A percentile compares a stretch with the other conserved stretches of the same genome.
These are phyloP conservation scores for Crithidia acanthocephali DNA, from an alignment of 208 protist genomes.

Conservation along the genomic window DNA sequence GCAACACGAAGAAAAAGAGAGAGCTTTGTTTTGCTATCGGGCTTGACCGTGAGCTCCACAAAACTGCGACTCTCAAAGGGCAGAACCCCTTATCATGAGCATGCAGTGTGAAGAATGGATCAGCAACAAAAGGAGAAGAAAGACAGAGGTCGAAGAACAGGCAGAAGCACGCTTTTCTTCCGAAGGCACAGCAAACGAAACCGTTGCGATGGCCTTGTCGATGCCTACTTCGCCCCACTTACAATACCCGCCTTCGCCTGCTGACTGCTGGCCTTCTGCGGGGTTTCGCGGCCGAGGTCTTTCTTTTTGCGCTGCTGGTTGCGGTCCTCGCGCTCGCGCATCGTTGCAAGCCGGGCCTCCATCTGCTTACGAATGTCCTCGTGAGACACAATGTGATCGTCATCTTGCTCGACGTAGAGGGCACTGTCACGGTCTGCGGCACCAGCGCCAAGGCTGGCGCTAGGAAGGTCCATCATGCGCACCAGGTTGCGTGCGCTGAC, in stretches of 20 bases:
- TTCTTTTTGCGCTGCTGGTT: conserved; percentile 68
- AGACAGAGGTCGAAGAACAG: background rate
- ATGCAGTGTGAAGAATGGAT: no score
- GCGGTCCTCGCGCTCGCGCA: conserved; percentile 85
- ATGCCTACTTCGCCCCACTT: background rate
- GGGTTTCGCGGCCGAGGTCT: conserved; percentile 19
- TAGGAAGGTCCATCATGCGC: conserved; percentile 70
- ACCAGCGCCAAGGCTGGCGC: conserved; percentile 58
- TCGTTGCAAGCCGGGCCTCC: conserved; percentile 70
- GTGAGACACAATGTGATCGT: conserved; percentile 85
- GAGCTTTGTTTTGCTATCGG: no score
- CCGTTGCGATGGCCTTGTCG: background rate
- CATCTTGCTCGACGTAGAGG: conserved; percentile 56
- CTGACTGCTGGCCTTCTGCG: conserved; percentile 13
- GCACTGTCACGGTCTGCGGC: conserved; percentile 26
- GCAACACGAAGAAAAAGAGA: background rate
- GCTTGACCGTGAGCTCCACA: no score
- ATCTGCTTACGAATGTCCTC: conserved; percentile 85
- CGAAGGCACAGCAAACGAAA: background rate
- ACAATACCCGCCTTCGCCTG: conserved; percentile 12
- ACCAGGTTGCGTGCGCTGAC: conserved; percentile 74
- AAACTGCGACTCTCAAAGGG: no score
- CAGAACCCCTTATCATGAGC: no score
- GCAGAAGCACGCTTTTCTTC: no score
- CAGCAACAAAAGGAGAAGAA: background rate